A percentile compares a stretch with the other conserved stretches of the same genome.
These are phyloP conservation scores for Heliamphora exappendiculata DNA, from an alignment of 148 eudicot genomes.

Conservation along the genomic window DNA sequence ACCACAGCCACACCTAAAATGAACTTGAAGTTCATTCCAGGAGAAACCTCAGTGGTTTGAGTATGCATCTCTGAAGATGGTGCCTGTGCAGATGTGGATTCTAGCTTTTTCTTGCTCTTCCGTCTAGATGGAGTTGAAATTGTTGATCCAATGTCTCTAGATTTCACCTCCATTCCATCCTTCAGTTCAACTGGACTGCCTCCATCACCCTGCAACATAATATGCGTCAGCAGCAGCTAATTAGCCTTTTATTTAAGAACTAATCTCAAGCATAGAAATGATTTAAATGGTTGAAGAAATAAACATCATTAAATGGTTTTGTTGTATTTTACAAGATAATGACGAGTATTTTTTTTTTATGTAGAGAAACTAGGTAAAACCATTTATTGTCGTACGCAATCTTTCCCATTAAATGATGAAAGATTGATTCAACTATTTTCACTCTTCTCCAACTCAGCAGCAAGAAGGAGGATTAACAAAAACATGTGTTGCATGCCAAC, in stretches of 20 bases:
- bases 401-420: not conserved
- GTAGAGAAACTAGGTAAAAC: not conserved
- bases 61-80: slow-evolving; percentile 29
- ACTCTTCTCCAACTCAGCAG: too few relatives aligned
- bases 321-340: not conserved
- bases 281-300: not conserved
- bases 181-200: slow-evolving; percentile 19
- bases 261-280: not conserved
- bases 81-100: slow-evolving; percentile 38
- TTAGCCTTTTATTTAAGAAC: not conserved
- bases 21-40: slow-evolving; percentile 41
- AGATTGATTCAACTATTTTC: too few relatives aligned
- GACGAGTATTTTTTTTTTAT: not conserved
- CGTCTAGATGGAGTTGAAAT: slow-evolving; percentile 51
- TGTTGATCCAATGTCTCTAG: slow-evolving; percentile 53
- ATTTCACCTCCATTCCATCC: slow-evolving; percentile 47
- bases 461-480: too few relatives aligned
- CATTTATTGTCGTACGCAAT: not conserved
- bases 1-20: slow-evolving; percentile 71
- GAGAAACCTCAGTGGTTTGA: slow-evolving; percentile 37
- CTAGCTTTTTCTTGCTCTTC: slow-evolving; percentile 65
- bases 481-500: too few relatives aligned
- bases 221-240: not conserved
- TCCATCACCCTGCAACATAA: slow-evolving; percentile 30
- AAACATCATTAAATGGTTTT: not conserved